Base-by-base conservation (phyloP, 148 eudicot species). In the Simmondsia chinensis region DNA sequence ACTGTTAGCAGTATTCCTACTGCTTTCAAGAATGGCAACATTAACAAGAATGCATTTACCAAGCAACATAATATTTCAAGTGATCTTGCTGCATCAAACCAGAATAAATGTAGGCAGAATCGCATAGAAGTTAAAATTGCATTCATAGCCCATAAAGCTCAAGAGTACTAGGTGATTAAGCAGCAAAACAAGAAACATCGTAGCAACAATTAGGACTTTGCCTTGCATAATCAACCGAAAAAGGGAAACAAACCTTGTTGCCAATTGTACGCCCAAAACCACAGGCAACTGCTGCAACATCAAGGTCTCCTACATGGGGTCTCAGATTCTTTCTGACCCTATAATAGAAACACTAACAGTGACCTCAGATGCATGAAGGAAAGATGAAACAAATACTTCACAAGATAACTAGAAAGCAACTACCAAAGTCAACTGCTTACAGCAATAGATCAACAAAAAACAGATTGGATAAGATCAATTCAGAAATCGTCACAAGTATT, bases 241-340 rank as follows among this genome's bases (percentile, higher is more conserved):
- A 16, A 42, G 16, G 39, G 9, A 8, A 14, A 13, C 36, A n/a
- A 70, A 82, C 99, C 99, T 93, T 93, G 64, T 93, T 86, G 62
- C 96, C 96, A 64, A 93, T 79, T 24, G 99, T 81, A 46, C 99
- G 83, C 48, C 96, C 99, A 54, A 93, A 75, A 46, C 99, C 99
- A 64, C 99, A 93, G 43, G 99, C 96, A 61, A 93, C 94, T 14
- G 96, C 96, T 53, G 76, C 72, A 59, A 80, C 91, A 69, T 93
- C 99, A 59, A 93, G 94, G 56, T 93, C 99, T 47, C 99, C 99
- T 21, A 80, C 96, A 60, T 86, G 81, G 22, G 76, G 61, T 70
- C 99, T 74, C 37, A 82, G 57, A 39, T 65, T 60, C 63, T 82
- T 79, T 68, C 96, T 79, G 58, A 93, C 96, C 99, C 99, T 93